Evolutionary conservation across 371 early-diverging fungal genomes (phyloP), one percentile per base, ranked within the genome.

Genomic region (Batrachochytrium dendrobatidis): DNA sequence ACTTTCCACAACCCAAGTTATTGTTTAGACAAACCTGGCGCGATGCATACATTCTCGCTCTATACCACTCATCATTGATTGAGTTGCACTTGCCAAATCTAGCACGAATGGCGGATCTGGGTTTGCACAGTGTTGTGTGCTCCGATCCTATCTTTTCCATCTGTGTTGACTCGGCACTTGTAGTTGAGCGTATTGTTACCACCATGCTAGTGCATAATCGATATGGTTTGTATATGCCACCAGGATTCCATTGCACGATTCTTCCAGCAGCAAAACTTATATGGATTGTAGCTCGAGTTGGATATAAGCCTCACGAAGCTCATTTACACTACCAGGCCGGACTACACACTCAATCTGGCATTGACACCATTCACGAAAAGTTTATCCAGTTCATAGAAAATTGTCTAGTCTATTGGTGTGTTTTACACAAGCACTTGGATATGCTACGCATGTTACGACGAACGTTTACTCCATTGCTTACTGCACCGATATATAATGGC

Each of bases 21-120:
- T 20, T 20, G 39, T 39, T 15, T 39, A 15, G 39, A 48, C 49
- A 24, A n/a, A n/a, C n/a, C n/a, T 48, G 49, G 49, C 49, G 49
- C 8, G 49, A 48, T 29, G 49, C 49, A 8, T 7, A 12, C n/a
- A 48, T 48, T 8, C 49, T 48, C 7, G 12, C 24, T 12, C 8
- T 8, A 7, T 48, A 8, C 49, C 49, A 48, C 24, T 6, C 49
- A 18, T 48, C 7, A 6, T 29, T 22, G 12, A 48, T 48, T 18
- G 49, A 48, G n/a, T 29, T 48, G 49, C 49, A 48, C 29, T 29
- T 48, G 12, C 49, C 49, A 12, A 8, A 24, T 8, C 22, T 48
- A 25, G 49, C 24, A 24, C 49, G 49, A 29, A 22, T 48, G 8
- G 49, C n/a, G 7, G 49, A 24, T 12, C 49, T 48, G 25, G 49